Base-by-base conservation (phyloP, 2,329 filamentous ascomycete species). In the Graphilbum fragrans region DNA sequence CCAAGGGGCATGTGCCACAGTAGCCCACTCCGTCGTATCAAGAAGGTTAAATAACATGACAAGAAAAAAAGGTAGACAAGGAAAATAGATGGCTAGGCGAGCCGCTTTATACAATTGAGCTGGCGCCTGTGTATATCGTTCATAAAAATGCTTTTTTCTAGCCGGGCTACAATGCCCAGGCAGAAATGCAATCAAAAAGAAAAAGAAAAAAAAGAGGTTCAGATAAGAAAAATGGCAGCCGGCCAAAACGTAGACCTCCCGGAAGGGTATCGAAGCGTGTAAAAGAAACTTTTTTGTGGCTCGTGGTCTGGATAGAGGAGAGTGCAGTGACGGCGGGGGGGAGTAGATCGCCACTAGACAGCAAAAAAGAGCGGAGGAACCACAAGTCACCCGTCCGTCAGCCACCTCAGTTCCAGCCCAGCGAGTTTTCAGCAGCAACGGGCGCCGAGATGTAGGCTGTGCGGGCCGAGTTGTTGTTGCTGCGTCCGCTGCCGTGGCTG, bases 391-490 rank as follows among this genome's bases (percentile, higher is more conserved):
- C 38, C 14, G 23, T 35, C 41, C 34, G 35, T 34, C 7, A 18
- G 14, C 5, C 9, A 17, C n/a, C 17, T 34, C 17, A 95, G 68
- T 93, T 94, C 88, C 88, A 95, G 54, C 88, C 88, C 50, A 95
- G 74, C 39, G 86, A 94, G 71, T 95, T 95, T 67, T 93, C 87
- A 4, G 87, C 82, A 60, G 88, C 88, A 48, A 94, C 83, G 4
- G 88, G 88, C 27, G 86, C 85, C 47, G 85, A 93, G 58, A 95
- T 94, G 61, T 81, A 69, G 35, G 71, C 70, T 4, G 71, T 75
- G 37, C 73, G 67, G 19, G 61, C 70, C 32, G 71, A 75, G 59
- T 67, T 66, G 52, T 64, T 64, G 41, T 66, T 69, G 51, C 69
- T 69, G 43, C 65, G 61, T 5, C 56, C 57, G 39, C 65, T 66